Evolutionary conservation across 2,329 filamentous ascomycete genomes (phyloP).

Genomic region (Amylocarpus encephaloides): DNA sequence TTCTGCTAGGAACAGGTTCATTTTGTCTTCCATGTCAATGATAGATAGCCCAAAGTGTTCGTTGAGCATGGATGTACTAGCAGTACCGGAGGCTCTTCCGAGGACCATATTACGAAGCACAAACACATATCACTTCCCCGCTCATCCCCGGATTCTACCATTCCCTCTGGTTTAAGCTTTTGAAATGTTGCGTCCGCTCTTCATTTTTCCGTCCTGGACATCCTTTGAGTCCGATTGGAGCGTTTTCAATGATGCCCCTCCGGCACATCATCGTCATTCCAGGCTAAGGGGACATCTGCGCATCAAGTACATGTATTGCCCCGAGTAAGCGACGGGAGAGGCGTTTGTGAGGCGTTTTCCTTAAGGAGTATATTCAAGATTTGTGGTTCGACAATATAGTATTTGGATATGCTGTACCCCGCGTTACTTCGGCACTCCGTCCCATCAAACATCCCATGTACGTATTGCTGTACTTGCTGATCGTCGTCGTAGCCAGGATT

Average conservation of each 20-base stretch:
- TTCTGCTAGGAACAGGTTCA: too few species aligned
- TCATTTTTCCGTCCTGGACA: background rate
- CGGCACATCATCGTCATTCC: background rate
- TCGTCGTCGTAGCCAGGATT: conserved; percentile 13
- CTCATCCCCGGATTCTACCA: too few species aligned
- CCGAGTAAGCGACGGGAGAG: conserved; percentile 3
- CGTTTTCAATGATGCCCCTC: conserved; percentile 1
- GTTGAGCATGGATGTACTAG: too few species aligned
- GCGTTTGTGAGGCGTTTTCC: background rate
- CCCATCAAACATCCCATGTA: conserved; percentile 1
- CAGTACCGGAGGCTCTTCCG: too few species aligned
- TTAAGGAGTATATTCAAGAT: background rate
- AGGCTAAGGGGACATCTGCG: background rate
- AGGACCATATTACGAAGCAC: background rate
- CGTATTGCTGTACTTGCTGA: conserved; percentile 9
- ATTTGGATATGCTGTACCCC: conserved; percentile 2
- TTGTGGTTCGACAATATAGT: conserved; percentile 1
- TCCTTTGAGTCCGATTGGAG: conserved; percentile 10
- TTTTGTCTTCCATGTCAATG: too few species aligned
- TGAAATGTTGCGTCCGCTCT: too few species aligned
- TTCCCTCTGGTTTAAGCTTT: too few species aligned
- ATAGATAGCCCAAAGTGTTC: too few species aligned
- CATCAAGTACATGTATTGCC: conserved; percentile 6
- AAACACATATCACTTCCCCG: too few species aligned
- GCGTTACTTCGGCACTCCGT: conserved; percentile 5